Percentiles rank a stretch among this genome's conserved stretches.
phyloP scores from a whole-genome alignment of 177 flowering plant species.

The Tripterygium wilfordii region DNA sequence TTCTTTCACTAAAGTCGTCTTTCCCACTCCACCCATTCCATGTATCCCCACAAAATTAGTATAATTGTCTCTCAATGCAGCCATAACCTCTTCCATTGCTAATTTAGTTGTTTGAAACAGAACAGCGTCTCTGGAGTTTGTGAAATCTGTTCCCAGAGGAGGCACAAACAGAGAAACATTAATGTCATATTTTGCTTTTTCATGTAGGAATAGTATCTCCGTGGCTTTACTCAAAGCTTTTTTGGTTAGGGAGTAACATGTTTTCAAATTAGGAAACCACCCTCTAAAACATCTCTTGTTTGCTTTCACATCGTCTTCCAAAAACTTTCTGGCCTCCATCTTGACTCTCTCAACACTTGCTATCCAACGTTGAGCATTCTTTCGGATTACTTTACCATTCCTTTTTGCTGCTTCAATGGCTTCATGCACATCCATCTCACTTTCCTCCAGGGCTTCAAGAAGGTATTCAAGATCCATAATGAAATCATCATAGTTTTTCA shows the following conservation, averaged over 20 bases:
- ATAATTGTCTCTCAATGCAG: no score
- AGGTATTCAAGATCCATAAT: no score
- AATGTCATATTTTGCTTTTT: neutral
- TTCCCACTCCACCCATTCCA: no score
- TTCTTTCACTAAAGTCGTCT: no score
- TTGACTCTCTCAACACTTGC: neutral
- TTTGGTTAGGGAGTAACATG: neutral
- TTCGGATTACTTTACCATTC: neutral
- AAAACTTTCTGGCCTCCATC: neutral
- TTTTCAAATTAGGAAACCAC: neutral
- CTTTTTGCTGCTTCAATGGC: no score
- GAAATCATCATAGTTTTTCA: no score
- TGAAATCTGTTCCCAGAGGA: no score
- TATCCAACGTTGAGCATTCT: neutral
- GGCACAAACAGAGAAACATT: neutral
- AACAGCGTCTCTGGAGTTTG: no score
- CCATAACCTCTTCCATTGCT: no score
- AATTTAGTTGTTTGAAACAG: no score
- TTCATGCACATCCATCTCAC: neutral
- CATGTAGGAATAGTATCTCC: neutral
- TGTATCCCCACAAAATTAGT: no score
- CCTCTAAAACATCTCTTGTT: neutral
- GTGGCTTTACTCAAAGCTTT: neutral
- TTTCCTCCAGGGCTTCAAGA: neutral
- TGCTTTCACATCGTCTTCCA: conserved; percentile 1